Conservation (phyloP, 305 asterid species). For the Stenogyne calaminthoides region DNA sequence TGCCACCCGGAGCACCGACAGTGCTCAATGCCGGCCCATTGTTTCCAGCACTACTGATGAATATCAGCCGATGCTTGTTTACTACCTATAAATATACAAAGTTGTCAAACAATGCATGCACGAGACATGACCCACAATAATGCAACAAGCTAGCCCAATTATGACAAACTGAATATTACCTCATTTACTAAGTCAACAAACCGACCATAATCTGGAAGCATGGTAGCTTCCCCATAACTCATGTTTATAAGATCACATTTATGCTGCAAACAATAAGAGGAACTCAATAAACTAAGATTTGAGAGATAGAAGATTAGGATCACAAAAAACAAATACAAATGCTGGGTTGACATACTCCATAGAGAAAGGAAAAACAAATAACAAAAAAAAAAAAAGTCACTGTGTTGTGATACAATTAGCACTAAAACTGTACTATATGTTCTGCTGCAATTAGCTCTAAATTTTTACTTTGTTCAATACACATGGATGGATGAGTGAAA, state of each 20-base stretch:
- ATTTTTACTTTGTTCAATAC: constrained; percentile 17
- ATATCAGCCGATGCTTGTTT: constrained; percentile 80
- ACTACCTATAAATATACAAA: constrained; percentile 63
- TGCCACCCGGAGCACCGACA: constrained; percentile 99
- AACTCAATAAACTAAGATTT: constrained; percentile 24
- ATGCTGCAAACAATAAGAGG: constrained; percentile 61
- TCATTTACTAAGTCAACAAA: constrained; percentile 94
- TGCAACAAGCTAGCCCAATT: constrained; percentile 31
- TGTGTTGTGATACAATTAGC: constrained; percentile 1
- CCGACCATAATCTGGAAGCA: constrained; percentile 97
- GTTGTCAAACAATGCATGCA: background rate
- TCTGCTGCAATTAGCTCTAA: constrained; percentile 1
- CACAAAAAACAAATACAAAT: background rate
- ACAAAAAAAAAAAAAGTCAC: background rate
- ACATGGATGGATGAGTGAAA: constrained; percentile 22
- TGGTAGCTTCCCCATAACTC: constrained; percentile 94
- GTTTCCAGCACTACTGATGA: constrained; percentile 96
- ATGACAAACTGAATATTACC: constrained; percentile 44
- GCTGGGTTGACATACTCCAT: constrained; percentile 11
- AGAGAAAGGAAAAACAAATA: background rate
- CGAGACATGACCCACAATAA: constrained; percentile 9
- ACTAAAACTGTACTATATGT: constrained; percentile 1
- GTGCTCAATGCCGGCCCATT: constrained; percentile 96
- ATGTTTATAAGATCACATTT: constrained; percentile 95
- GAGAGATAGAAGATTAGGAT: constrained; percentile 12